Evolutionary conservation across 1,284 basidiomycete genomes (phyloP).

Genomic region (Ceratobasidium sp.): DNA sequence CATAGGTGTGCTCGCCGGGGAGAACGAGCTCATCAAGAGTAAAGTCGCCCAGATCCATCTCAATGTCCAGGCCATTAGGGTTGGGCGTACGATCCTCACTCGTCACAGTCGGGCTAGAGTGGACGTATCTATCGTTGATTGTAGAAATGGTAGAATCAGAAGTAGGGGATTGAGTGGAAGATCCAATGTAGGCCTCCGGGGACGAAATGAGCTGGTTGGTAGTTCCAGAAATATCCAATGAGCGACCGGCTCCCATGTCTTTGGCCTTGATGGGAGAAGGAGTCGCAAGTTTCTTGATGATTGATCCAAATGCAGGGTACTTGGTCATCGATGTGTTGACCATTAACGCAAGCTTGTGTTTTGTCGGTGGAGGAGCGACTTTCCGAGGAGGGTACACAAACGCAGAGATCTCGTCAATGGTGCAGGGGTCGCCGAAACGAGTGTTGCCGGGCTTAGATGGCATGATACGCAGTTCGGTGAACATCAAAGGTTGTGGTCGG

Average conservation of each 20-base stretch:
- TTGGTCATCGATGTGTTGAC: background rate
- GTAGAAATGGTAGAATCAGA: too few relatives aligned
- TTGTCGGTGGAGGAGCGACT: background rate
- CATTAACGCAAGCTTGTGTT: background rate
- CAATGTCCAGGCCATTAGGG: background rate
- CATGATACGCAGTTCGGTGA: background rate
- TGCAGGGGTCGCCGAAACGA: background rate
- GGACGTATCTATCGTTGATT: too few relatives aligned
- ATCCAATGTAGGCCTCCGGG: too few relatives aligned
- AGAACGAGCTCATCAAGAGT: background rate
- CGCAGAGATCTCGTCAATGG: background rate
- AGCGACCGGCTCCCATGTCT: background rate
- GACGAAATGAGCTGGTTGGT: background rate
- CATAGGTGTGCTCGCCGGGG: background rate
- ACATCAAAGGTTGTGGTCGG: too few relatives aligned
- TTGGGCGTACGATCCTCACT: background rate
- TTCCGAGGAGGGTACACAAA: background rate
- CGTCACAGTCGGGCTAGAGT: too few relatives aligned
- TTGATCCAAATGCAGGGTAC: background rate
- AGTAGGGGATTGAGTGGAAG: too few relatives aligned
- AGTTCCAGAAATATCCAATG: background rate
- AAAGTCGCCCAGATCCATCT: constrained; percentile 10
- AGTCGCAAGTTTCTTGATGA: background rate
- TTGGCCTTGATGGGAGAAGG: background rate
- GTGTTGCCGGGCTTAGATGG: background rate